Conservation (phyloP, 352 stramenopile genomes). For the Saprolegnia parasitica region DNA sequence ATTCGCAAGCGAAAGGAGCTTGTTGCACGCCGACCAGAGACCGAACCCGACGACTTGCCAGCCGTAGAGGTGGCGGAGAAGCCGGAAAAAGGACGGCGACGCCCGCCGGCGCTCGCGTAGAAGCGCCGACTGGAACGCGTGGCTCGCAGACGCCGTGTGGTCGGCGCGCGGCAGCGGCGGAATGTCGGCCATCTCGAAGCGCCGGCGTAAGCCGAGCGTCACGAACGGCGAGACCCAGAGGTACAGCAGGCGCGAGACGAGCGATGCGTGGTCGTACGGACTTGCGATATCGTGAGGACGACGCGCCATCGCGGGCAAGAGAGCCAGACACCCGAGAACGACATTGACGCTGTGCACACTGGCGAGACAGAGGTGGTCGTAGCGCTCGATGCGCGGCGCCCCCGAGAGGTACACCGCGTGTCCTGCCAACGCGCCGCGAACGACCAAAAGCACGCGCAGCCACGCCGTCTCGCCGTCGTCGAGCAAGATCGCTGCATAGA, state of each 20-base stretch:
- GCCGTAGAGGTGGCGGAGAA: slow-evolving; percentile 49
- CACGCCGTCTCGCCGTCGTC: not conserved
- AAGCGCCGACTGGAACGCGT: slow-evolving; percentile 43
- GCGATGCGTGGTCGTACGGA: slow-evolving; percentile 48
- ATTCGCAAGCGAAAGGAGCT: slow-evolving; percentile 57
- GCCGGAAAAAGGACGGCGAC: slow-evolving; percentile 48
- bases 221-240: slow-evolving; percentile 67
- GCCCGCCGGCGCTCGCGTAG: slow-evolving; percentile 35
- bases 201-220: slow-evolving; percentile 40
- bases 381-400: not conserved
- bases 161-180: slow-evolving; percentile 49
- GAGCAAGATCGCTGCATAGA: slow-evolving; percentile 8
- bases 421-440: not conserved
- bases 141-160: slow-evolving; percentile 42
- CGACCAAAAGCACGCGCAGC: not conserved
- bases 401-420: too few species aligned
- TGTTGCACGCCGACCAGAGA: slow-evolving; percentile 68
- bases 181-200: slow-evolving; percentile 61
- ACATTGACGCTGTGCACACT: not conserved
- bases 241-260: slow-evolving; percentile 57
- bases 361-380: not conserved
- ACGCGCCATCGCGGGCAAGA: not conserved
- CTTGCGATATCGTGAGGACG: slow-evolving; percentile 17
- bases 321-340: not conserved
- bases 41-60: slow-evolving; percentile 52